Percentiles rank a stretch among this genome's conserved stretches.
phyloP scores from a whole-genome alignment of 441 rosid species.

The Populus trichocarpa region DNA sequence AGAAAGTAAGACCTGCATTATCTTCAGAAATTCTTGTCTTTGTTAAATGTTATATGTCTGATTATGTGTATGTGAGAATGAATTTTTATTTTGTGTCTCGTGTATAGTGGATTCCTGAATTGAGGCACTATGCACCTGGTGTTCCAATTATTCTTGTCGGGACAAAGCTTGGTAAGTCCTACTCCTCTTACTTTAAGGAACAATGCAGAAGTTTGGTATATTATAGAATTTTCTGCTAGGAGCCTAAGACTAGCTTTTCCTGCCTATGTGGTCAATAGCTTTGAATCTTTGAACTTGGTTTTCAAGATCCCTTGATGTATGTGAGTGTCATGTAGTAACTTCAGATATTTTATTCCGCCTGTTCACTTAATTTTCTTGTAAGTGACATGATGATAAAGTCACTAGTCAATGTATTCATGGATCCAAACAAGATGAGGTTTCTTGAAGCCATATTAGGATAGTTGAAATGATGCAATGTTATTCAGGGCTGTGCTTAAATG shows the following conservation, averaged over 20 bases:
- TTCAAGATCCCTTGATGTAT: not conserved
- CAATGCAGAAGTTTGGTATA: not conserved
- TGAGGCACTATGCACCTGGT: constrained; percentile 91
- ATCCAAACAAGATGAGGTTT: too few species aligned
- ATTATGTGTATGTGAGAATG: constrained; percentile 19
- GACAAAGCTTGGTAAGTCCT: constrained; percentile 79
- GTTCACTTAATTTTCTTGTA: not conserved
- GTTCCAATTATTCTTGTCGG: constrained; percentile 90
- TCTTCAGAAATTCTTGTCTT: constrained; percentile 9
- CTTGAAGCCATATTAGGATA: not conserved
- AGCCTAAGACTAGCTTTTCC: not conserved
- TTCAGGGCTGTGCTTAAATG: not conserved
- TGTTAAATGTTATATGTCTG: constrained; percentile 9
- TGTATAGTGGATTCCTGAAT: constrained; percentile 90
- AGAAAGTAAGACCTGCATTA: constrained; percentile 43
- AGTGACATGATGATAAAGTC: not conserved
- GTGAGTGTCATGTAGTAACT: not conserved
- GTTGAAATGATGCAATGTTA: not conserved
- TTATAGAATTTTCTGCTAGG: not conserved
- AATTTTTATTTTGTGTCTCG: constrained; percentile 12
- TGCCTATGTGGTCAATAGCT: not conserved
- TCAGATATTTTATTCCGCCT: not conserved
- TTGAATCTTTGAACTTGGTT: not conserved
- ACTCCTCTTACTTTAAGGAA: not conserved
- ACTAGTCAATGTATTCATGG: too few species aligned